Conservation (phyloP, 805 yeast species). For the Ogataea ramenticola region DNA sequence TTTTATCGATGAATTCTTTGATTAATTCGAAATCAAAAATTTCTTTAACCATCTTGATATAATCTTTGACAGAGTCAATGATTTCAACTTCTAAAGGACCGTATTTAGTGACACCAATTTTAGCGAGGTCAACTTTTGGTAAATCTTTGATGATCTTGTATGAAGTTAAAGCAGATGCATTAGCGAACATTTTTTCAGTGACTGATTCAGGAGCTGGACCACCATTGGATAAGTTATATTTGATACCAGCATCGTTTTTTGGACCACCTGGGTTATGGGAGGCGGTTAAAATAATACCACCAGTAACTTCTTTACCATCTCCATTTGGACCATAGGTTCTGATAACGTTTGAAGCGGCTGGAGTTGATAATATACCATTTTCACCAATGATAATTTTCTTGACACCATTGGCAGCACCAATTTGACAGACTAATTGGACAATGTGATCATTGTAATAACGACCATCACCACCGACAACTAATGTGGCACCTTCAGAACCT, state of each 20-base stretch:
- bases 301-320: slow-evolving; percentile 52
- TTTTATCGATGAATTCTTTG: slow-evolving; percentile 52
- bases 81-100: slow-evolving; percentile 71
- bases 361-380: slow-evolving; percentile 84
- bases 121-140: slow-evolving; percentile 56
- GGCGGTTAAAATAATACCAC: slow-evolving; percentile 94
- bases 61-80: slow-evolving; percentile 74
- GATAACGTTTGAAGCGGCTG: slow-evolving; percentile 92
- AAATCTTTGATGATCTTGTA: slow-evolving; percentile 57
- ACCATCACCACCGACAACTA: slow-evolving; percentile 97
- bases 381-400: slow-evolving; percentile 80
- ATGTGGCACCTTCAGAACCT: slow-evolving; percentile 63
- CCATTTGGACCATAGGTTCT: slow-evolving; percentile 43
- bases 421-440: slow-evolving; percentile 71
- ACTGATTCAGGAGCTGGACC: slow-evolving; percentile 98
- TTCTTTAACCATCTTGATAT: slow-evolving; percentile 68
- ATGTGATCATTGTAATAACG: slow-evolving; percentile 82
- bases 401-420: slow-evolving; percentile 90
- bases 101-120: slow-evolving; percentile 41
- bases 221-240: slow-evolving; percentile 90
- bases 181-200: slow-evolving; percentile 78
- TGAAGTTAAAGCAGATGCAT: slow-evolving; percentile 46
- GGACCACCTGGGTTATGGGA: slow-evolving; percentile 99
- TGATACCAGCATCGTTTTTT: slow-evolving; percentile 84
- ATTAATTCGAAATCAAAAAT: slow-evolving; percentile 87